A percentile compares a stretch with the other conserved stretches of the same genome.
phyloP scores from a whole-genome alignment of 495 filamentous ascomycete species.

The Rhypophila decipiens region DNA sequence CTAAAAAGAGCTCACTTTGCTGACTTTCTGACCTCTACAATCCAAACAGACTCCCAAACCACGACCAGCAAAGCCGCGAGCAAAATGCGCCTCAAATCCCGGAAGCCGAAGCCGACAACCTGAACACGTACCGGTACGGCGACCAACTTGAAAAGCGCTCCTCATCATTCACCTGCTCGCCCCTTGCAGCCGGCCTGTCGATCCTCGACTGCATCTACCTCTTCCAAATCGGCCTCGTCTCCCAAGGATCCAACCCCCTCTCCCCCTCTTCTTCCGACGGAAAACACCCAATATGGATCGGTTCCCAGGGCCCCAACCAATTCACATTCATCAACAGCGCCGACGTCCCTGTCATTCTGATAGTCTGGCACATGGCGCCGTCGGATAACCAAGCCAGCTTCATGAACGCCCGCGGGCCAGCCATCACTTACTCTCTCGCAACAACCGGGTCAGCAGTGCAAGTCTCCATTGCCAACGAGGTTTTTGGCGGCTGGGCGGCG shows the following conservation, averaged over 20 bases:
- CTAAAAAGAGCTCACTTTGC: too few relatives aligned
- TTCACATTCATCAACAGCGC: constrained; percentile 25
- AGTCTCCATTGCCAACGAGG: constrained; percentile 19
- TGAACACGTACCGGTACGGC: not conserved
- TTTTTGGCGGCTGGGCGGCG: constrained; percentile 24
- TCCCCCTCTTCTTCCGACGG: too few relatives aligned
- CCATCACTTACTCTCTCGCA: constrained; percentile 24
- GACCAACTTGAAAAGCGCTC: not conserved
- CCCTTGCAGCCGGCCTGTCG: constrained; percentile 13
- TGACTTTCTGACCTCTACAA: too few relatives aligned
- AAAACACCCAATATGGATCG: constrained; percentile 20
- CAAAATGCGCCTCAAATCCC: too few relatives aligned
- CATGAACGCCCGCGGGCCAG: constrained; percentile 18
- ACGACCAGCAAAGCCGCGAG: too few relatives aligned
- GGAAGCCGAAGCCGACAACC: not conserved
- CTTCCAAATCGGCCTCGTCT: constrained; percentile 18
- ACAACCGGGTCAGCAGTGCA: constrained; percentile 7
- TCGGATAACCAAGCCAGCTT: constrained; percentile 16
- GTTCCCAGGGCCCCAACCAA: constrained; percentile 18
- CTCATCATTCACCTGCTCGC: constrained; percentile 5
- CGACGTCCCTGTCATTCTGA: constrained; percentile 13
- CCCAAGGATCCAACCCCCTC: constrained; percentile 18
- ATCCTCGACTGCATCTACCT: constrained; percentile 20
- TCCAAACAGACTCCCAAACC: too few relatives aligned
- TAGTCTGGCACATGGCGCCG: constrained; percentile 14